These are phyloP conservation scores for Aspergillus sp. DNA, from an alignment of 2,329 filamentous ascomycete genomes.

Conservation along the genomic window DNA sequence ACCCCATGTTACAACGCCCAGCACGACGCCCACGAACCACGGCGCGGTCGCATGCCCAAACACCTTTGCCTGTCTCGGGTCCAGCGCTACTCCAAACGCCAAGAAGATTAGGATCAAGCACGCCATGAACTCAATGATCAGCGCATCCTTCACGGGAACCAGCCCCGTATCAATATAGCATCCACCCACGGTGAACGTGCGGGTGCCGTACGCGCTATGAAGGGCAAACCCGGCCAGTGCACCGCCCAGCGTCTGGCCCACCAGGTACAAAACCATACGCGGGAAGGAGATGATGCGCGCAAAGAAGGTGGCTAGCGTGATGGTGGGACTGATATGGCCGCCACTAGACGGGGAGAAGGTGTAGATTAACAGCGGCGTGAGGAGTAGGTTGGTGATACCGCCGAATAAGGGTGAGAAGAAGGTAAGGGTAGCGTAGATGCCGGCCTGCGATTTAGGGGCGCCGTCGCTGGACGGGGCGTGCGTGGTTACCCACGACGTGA, in stretches of 20 bases:
- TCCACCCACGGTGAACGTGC: conserved; percentile 35
- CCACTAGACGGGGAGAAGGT: conserved; percentile 50
- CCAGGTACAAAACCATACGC: conserved; percentile 49
- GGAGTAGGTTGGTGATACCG: conserved; percentile 40
- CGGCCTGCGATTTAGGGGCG: conserved; percentile 19
- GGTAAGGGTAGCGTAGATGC: conserved; percentile 29
- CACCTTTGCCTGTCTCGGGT: conserved; percentile 51
- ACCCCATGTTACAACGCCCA: conserved; percentile 39
- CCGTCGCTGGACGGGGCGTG: conserved; percentile 16
- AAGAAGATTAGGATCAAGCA: conserved; percentile 50
- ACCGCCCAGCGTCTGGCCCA: conserved; percentile 47
- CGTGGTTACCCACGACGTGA: conserved; percentile 23
- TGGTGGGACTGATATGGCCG: conserved; percentile 55
- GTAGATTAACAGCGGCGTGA: conserved; percentile 52
- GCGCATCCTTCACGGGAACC: conserved; percentile 41
- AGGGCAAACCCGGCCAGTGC: conserved; percentile 47
- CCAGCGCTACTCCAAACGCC: conserved; percentile 54
- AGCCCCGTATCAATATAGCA: conserved; percentile 39
- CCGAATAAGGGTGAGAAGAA: conserved; percentile 34
- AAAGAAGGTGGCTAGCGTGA: conserved; percentile 55
- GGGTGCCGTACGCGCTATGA: conserved; percentile 29
- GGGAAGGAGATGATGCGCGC: conserved; percentile 51
- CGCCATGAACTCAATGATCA: conserved; percentile 50
- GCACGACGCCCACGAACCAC: conserved; percentile 47
- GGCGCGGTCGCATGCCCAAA: conserved; percentile 53